These are phyloP conservation scores for Colletotrichum navitas DNA, from an alignment of 2,329 filamentous ascomycete genomes.

Conservation along the genomic window DNA sequence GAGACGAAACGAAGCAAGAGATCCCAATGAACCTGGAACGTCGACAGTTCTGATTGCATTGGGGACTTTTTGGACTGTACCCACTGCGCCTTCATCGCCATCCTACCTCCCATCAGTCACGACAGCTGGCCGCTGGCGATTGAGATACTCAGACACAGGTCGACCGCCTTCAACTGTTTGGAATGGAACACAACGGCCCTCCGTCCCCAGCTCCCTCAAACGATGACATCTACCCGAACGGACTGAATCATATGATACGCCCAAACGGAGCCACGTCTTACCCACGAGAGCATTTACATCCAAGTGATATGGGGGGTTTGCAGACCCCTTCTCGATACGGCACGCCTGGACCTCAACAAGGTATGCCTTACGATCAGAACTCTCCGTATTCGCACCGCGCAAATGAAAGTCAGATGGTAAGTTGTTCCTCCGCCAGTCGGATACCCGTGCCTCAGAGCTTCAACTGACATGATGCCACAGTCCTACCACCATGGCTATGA, in stretches of 20 bases:
- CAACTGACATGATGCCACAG: conserved; percentile 12
- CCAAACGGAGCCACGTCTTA: conserved; percentile 55
- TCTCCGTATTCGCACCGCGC: conserved; percentile 48
- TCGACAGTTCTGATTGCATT: not conserved
- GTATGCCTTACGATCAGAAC: conserved; percentile 47
- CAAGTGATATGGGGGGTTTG: conserved; percentile 49
- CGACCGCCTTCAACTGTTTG: conserved; percentile 5
- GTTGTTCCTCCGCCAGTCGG: not conserved
- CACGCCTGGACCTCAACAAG: conserved; percentile 52
- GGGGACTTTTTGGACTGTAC: not conserved
- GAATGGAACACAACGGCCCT: conserved; percentile 56
- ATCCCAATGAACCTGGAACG: not conserved
- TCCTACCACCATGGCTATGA: conserved; percentile 36
- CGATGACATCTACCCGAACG: conserved; percentile 53
- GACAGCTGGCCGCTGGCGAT: not conserved
- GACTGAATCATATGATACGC: conserved; percentile 58
- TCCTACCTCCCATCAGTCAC: not conserved
- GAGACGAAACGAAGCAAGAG: not conserved
- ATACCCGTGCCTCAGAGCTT: not conserved
- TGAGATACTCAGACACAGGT: not conserved
- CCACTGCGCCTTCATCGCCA: not conserved
- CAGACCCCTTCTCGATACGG: conserved; percentile 54
- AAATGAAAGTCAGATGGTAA: conserved; percentile 40
- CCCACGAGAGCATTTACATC: conserved; percentile 46
- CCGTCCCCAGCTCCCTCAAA: conserved; percentile 61